Conservation (phyloP, 805 yeast species). For the Starmerella bombicola region DNA sequence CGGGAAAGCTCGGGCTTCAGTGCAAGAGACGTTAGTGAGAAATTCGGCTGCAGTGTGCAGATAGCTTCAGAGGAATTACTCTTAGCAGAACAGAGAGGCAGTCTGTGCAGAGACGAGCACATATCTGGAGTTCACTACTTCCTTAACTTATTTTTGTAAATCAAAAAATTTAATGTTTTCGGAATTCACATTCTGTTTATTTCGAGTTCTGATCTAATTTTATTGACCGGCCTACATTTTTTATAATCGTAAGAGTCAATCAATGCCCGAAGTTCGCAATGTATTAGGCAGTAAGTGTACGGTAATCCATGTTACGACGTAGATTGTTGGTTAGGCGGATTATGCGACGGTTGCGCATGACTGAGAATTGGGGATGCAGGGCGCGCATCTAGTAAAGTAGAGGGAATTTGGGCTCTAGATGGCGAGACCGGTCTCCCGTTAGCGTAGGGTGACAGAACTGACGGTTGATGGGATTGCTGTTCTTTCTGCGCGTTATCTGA, state of each 20-base stretch:
- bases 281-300: too few species aligned
- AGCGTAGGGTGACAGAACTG: background rate
- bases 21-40: conserved; percentile 34
- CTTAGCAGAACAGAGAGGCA: conserved; percentile 44
- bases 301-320: too few species aligned
- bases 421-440: conserved; percentile 18
- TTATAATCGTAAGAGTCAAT: too few species aligned
- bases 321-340: conserved; percentile 2
- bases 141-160: conserved; percentile 30
- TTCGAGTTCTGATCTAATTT: too few species aligned
- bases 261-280: too few species aligned
- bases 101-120: conserved; percentile 53
- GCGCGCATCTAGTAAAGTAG: conserved; percentile 6
- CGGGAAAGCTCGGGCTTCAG: conserved; percentile 27
- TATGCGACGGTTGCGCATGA: background rate
- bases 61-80: conserved; percentile 55
- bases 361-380: conserved; percentile 14
- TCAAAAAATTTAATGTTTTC: background rate
- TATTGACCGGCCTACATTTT: too few species aligned
- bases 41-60: conserved; percentile 53
- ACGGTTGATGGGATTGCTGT: background rate
- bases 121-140: conserved; percentile 55
- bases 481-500: background rate
- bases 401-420: conserved; percentile 18
- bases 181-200: too few species aligned